phyloP scores from a whole-genome alignment of 139 green algal genomes.

The Pleodorina starrii region DNA sequence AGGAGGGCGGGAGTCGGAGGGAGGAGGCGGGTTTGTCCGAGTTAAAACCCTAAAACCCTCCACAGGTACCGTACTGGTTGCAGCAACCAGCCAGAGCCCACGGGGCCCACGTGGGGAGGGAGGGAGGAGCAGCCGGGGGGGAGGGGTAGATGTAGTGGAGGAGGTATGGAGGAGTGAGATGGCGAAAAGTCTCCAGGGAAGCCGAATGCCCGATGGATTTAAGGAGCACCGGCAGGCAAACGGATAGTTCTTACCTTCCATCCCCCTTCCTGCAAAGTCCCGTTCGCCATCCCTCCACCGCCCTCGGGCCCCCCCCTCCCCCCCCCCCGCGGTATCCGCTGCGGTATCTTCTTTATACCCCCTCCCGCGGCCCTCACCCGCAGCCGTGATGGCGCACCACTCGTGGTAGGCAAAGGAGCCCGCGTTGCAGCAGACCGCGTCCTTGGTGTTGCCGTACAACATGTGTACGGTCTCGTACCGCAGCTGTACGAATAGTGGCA shows the following conservation, averaged over 20 bases:
- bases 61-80: no score
- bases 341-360: neutral
- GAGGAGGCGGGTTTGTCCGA: neutral
- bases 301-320: neutral
- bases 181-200: neutral
- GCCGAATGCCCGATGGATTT: neutral
- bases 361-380: neutral
- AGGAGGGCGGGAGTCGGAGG: neutral
- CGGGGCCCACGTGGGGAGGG: neutral
- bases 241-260: neutral
- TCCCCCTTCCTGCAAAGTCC: neutral
- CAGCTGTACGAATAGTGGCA: neutral
- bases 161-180: neutral
- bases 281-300: neutral
- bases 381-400: conserved; percentile 29
- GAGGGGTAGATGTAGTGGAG: neutral
- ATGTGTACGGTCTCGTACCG: neutral
- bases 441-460: neutral
- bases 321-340: neutral
- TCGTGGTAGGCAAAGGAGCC: conserved; percentile 5
- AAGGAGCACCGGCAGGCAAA: neutral
- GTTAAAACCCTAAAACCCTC: neutral
- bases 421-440: neutral
- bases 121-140: neutral
- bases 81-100: no score